phyloP scores from a whole-genome alignment of 2,329 filamentous ascomycete species.

The Aureobasidium vineae region DNA sequence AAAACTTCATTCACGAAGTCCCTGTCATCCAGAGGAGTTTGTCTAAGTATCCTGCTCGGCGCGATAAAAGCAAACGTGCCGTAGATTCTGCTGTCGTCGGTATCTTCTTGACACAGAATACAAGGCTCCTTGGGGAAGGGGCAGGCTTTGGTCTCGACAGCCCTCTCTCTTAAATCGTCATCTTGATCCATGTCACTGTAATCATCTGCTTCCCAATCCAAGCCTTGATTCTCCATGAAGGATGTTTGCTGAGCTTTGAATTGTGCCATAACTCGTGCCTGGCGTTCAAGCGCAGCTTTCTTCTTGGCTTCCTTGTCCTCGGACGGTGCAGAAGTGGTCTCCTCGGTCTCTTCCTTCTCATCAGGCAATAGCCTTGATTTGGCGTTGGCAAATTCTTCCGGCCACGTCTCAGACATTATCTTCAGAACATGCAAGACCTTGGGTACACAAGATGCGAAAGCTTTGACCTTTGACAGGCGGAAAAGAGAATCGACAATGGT shows the following conservation, averaged over 20 bases:
- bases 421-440: conserved; percentile 83
- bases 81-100: conserved; percentile 82
- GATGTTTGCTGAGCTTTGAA: conserved; percentile 97
- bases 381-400: conserved; percentile 66
- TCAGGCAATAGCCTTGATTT: conserved; percentile 57
- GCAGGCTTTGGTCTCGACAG: conserved; percentile 71
- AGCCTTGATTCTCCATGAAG: conserved; percentile 83
- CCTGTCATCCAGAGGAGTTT: conserved; percentile 77
- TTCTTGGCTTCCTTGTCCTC: conserved; percentile 72
- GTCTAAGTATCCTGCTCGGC: conserved; percentile 79
- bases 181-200: conserved; percentile 70
- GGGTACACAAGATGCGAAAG: conserved; percentile 77
- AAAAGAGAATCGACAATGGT: conserved; percentile 56
- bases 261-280: conserved; percentile 94
- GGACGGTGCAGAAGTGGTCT: conserved; percentile 66
- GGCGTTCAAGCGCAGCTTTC: conserved; percentile 81
- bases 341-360: neutral
- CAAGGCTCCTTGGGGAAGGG: conserved; percentile 92
- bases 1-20: conserved; percentile 83
- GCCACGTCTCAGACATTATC: conserved; percentile 79
- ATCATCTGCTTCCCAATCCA: conserved; percentile 86
- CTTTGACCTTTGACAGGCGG: conserved; percentile 61
- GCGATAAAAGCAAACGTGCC: conserved; percentile 90
- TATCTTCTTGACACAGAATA: conserved; percentile 95
- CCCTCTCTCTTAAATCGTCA: conserved; percentile 60